Conservation (phyloP, 2,329 filamentous ascomycete species). For the Apiospora sp. region DNA sequence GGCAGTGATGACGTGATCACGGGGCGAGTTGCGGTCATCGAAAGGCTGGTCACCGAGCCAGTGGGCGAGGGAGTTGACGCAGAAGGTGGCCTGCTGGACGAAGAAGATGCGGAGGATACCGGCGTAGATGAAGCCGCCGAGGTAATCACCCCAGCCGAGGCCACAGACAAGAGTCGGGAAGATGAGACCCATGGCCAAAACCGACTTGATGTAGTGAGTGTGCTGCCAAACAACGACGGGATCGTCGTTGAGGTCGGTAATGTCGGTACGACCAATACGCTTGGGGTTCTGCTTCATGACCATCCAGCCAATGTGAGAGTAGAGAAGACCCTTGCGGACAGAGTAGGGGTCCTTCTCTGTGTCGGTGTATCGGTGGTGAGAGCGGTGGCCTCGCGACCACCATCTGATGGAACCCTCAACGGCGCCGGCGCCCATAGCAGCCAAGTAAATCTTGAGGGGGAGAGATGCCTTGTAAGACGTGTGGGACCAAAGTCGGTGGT, state of each 20-base stretch:
- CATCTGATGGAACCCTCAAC: slow-evolving; percentile 59
- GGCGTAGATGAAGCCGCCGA: slow-evolving; percentile 58
- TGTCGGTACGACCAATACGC: slow-evolving; percentile 58
- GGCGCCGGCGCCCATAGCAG: slow-evolving; percentile 54
- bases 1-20: slow-evolving; percentile 73
- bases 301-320: slow-evolving; percentile 61
- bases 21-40: slow-evolving; percentile 74
- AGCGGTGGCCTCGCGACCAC: slow-evolving; percentile 58
- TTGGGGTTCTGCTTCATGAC: slow-evolving; percentile 63
- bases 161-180: slow-evolving; percentile 57
- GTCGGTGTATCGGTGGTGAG: slow-evolving; percentile 61
- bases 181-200: slow-evolving; percentile 55
- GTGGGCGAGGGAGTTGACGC: slow-evolving; percentile 61
- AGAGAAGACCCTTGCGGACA: slow-evolving; percentile 58
- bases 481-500: slow-evolving; percentile 52
- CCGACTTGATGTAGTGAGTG: slow-evolving; percentile 55
- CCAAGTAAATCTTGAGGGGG: slow-evolving; percentile 56
- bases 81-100: slow-evolving; percentile 61
- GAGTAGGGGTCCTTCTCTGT: slow-evolving; percentile 61
- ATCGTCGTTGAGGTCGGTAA: slow-evolving; percentile 59
- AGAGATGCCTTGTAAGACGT: slow-evolving; percentile 53
- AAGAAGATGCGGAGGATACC: slow-evolving; percentile 60
- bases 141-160: slow-evolving; percentile 57
- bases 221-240: slow-evolving; percentile 58
- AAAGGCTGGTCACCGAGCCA: slow-evolving; percentile 71